phyloP scores from a whole-genome alignment of 2,329 filamentous ascomycete species.

The Hypoxylon sp. region DNA sequence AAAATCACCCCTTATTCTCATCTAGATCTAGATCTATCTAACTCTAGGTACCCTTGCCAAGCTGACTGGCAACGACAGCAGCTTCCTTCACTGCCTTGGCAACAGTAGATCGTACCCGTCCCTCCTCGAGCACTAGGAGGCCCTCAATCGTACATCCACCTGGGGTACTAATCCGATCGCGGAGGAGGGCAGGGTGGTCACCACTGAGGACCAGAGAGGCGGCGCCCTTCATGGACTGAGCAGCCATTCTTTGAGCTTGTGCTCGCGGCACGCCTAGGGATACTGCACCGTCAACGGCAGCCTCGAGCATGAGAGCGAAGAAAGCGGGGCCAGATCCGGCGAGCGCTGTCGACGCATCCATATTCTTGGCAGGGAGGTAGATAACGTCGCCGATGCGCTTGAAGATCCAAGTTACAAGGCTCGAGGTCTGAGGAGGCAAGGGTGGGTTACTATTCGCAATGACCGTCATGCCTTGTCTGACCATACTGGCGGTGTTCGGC shows the following conservation, averaged over 20 bases:
- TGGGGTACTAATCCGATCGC: constrained; percentile 83
- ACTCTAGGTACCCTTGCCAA: constrained; percentile 70
- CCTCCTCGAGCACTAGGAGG: constrained; percentile 80
- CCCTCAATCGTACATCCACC: constrained; percentile 85
- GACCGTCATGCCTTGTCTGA: constrained; percentile 86
- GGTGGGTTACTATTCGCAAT: constrained; percentile 75
- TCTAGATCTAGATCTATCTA: constrained; percentile 56
- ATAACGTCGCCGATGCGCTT: constrained; percentile 79
- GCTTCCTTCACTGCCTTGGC: constrained; percentile 79
- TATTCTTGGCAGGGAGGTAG: constrained; percentile 74
- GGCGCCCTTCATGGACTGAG: constrained; percentile 82
- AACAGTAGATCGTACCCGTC: constrained; percentile 75
- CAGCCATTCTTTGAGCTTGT: constrained; percentile 82
- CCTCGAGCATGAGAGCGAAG: constrained; percentile 81
- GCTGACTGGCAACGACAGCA: constrained; percentile 76
- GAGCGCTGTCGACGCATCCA: constrained; percentile 81
- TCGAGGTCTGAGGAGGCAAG: constrained; percentile 66
- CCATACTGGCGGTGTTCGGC: constrained; percentile 86
- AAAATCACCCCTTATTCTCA: constrained; percentile 7
- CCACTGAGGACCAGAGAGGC: constrained; percentile 77
- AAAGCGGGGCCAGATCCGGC: constrained; percentile 83
- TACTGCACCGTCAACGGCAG: constrained; percentile 81
- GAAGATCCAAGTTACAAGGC: constrained; percentile 83
- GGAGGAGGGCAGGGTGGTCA: constrained; percentile 81
- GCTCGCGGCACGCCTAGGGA: constrained; percentile 82